These are phyloP conservation scores for Psophocarpus tetragonolobus DNA, from an alignment of 306 rosid genomes.

Conservation along the genomic window DNA sequence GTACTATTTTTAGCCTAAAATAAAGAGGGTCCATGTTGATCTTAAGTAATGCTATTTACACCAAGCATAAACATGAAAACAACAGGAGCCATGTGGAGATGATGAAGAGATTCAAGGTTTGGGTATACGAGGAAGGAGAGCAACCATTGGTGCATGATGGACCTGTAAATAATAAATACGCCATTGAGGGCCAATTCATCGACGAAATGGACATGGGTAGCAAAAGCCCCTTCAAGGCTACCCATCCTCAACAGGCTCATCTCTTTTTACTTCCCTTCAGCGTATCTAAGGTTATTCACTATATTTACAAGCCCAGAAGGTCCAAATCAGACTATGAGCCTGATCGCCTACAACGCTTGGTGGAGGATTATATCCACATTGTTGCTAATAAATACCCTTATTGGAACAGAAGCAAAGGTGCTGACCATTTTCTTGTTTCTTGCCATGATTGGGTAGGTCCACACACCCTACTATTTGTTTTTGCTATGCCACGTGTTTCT, in stretches of 20 bases:
- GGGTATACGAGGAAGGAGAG: slow-evolving; percentile 68
- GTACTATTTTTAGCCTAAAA: background rate
- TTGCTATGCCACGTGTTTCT: too few relatives aligned
- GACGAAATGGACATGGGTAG: slow-evolving; percentile 59
- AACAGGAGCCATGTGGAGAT: slow-evolving; percentile 69
- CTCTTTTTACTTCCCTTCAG: slow-evolving; percentile 62
- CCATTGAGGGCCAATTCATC: slow-evolving; percentile 74
- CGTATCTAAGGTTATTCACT: slow-evolving; percentile 47
- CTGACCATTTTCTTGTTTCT: slow-evolving; percentile 63
- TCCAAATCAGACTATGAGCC: slow-evolving; percentile 50
- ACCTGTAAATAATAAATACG: slow-evolving; percentile 63
- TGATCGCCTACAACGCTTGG: slow-evolving; percentile 45
- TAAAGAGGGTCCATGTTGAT: background rate
- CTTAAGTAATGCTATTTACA: background rate
- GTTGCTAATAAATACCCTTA: slow-evolving; percentile 43
- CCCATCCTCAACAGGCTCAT: slow-evolving; percentile 56
- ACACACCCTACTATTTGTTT: background rate
- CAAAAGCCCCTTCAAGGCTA: slow-evolving; percentile 53
- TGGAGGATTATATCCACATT: slow-evolving; percentile 44
- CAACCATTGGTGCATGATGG: slow-evolving; percentile 60
- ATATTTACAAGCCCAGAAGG: slow-evolving; percentile 49
- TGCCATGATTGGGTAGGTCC: slow-evolving; percentile 73
- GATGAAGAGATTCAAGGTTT: slow-evolving; percentile 65
- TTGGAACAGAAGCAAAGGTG: slow-evolving; percentile 71
- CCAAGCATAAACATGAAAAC: background rate